Evolutionary conservation across 441 rosid species (phyloP), one percentile per base, ranked within the genome.

Genomic region (Arabidopsis hybrid): DNA sequence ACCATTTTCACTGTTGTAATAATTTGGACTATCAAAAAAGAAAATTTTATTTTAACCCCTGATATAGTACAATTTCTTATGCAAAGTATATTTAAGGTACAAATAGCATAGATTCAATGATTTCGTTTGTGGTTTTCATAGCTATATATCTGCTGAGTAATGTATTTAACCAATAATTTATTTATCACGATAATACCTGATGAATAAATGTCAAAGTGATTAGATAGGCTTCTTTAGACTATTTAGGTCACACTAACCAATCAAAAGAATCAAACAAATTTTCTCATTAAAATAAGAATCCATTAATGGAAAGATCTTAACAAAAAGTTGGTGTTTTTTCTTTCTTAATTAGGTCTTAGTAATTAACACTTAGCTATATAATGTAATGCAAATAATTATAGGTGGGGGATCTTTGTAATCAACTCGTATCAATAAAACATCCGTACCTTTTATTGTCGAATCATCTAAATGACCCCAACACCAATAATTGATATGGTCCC

Each of bases 401-500:
- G 71, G 76, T 70, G 72, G 76, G 71, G 62, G 50, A 67, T 60
- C 21, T 52, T 26, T 31, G 53, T 47, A 52, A 70, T 40, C 51
- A 61, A 38, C 56, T 56, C 47, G 51, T 67, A 76, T 38, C 35
- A 42, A 56, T 50, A 70, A 62, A 70, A 60, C 75, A 70, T 70
- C 55, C 76, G 72, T 71, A 76, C 80, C 42, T 58, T 76, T 70
- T 57, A 58, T 65, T 34, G 76, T 70, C 75, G 71, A 69, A 69
- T 75, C 66, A 69, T 75, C 34, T 21, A 75, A 50, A 51, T 61
- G 52, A 63, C 43, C 64, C 67, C 57, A 49, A 50, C 72, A 53
- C 62, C 62, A 76, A 70, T 76, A 70, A 76, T 76, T 65, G 67
- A 70, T 43, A 69, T 62, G 80, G 80, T 58, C 80, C 80, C 72